Evolutionary conservation across 2,329 filamentous ascomycete species (phyloP).

Genomic region (Teratosphaeria zuluensis): DNA sequence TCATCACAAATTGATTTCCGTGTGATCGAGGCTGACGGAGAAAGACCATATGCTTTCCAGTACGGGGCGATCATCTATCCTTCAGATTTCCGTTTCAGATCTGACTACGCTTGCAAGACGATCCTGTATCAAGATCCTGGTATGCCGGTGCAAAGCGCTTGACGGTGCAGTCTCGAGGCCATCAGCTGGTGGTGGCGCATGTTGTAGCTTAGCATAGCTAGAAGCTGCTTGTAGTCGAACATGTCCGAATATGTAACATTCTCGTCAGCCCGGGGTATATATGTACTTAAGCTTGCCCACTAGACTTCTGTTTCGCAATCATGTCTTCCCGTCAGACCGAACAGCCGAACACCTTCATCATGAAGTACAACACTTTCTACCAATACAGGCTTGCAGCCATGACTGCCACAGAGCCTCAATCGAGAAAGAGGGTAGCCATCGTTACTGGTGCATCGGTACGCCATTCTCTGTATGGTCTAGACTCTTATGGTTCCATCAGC

Average conservation of each 20-base stretch:
- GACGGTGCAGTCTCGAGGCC: background rate
- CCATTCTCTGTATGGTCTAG: background rate
- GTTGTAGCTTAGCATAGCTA: background rate
- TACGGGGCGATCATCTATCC: background rate
- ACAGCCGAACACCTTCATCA: background rate
- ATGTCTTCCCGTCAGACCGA: background rate
- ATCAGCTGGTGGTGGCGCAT: background rate
- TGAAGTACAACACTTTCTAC: background rate
- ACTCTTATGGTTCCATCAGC: background rate
- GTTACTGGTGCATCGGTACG: constrained; percentile 9
- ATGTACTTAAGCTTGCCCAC: background rate
- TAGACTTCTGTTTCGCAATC: background rate
- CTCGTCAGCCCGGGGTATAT: background rate
- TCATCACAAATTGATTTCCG: background rate
- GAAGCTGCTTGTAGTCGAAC: background rate
- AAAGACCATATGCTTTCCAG: background rate
- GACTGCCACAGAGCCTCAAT: background rate
- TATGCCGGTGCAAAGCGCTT: background rate
- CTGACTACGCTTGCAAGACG: background rate
- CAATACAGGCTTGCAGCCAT: background rate
- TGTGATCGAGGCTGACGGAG: background rate
- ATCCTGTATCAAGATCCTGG: background rate
- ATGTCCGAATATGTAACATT: background rate
- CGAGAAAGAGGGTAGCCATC: constrained; percentile 4
- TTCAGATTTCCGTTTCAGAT: background rate